Base-by-base conservation (phyloP, 805 yeast species). In the Candida peoriensis region DNA sequence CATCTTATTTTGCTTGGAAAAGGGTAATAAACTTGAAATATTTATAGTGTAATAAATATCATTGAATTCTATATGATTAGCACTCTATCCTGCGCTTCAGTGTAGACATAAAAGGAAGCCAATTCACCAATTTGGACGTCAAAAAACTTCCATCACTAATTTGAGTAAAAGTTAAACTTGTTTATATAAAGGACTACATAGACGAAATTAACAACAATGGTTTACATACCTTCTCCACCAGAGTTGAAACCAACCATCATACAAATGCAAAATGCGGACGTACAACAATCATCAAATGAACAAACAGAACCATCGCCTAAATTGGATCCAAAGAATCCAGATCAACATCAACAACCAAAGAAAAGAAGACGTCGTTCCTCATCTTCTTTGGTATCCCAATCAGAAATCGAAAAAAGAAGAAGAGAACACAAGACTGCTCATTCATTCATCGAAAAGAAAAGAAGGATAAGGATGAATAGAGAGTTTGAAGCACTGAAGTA, bases 401-500 rank as follows among this genome's bases (percentile, higher is more conserved):
- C 46, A 11, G 59, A 54, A 31, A 36, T 61, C 5, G 75, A 66
- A 30, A 57, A 58, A 42, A 64, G 70, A 37, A 63, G 66, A 37
- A 58, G 63, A 33, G 76, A 74, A 28, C 63, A 74, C 28, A 74
- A 71, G 44, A 63, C 69, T 9, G 78, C 78, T 12, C 95, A 85
- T 55, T 78, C 88, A 3, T 78, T 81, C 26, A 85, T 85, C 39
- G 95, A 85, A 56, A 81, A 85, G 50, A 73, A 84, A 47, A 68
- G 95, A 46, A 63, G 95, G 41, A 72, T 80, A 34, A 81, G 82
- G 52, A 81, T 85, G 67, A 85, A 85, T 56, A 64, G 88, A 35
- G 93, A 85, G 57, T 85, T 83, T 52, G 93, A 83, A 53, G 86
- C 89, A 2, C 68, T 85, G 44, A 81, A 84, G 53, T 77, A 70